phyloP scores from a whole-genome alignment of 257 asterid species.

The Forsythia suspensa region DNA sequence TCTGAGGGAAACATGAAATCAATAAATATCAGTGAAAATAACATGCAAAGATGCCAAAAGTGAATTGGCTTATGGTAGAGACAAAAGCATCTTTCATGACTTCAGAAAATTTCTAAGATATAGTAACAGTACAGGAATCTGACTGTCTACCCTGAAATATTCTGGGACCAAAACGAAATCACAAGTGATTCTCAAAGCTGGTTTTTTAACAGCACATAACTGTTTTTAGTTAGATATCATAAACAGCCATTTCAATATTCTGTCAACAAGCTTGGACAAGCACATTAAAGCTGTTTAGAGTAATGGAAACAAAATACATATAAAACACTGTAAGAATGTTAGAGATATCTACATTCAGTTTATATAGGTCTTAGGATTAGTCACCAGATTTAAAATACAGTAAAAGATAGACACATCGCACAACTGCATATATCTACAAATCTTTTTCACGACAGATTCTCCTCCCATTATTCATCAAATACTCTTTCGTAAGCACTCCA shows the following conservation, averaged over 20 bases:
- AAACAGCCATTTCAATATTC: neutral
- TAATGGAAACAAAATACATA: neutral
- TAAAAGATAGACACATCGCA: neutral
- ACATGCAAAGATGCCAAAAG: neutral
- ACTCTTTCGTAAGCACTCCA: neutral
- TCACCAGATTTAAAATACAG: slow-evolving; percentile 4
- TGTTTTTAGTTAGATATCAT: slow-evolving; percentile 7
- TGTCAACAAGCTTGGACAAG: neutral
- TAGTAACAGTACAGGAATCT: neutral
- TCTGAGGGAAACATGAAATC: neutral
- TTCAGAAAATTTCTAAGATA: neutral
- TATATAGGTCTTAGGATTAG: neutral
- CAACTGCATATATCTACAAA: neutral
- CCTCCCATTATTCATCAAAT: neutral
- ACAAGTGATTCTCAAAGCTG: slow-evolving; percentile 2
- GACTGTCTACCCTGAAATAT: neutral
- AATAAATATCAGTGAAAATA: neutral
- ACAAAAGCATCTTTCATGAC: neutral
- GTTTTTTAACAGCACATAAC: neutral
- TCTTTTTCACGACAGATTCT: neutral
- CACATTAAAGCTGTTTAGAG: neutral
- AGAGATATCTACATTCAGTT: neutral
- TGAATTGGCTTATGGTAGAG: neutral
- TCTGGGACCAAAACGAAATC: slow-evolving; percentile 5
- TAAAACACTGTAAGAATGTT: neutral